Evolutionary conservation across 2,329 filamentous ascomycete species (phyloP), one percentile per base, ranked within the genome.

Genomic region (Clathrospora elynae): DNA sequence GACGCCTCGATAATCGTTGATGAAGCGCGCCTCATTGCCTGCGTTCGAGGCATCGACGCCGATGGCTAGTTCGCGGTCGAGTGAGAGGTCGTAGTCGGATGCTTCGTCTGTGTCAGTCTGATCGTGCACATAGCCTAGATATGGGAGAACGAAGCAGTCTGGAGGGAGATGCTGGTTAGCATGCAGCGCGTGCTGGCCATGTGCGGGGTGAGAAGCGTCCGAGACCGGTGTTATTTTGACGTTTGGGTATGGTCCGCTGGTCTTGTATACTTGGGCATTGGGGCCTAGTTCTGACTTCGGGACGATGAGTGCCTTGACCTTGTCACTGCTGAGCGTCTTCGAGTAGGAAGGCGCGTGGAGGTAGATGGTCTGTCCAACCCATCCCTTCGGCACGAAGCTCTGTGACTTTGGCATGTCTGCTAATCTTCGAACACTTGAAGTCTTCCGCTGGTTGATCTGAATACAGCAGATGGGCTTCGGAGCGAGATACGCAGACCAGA

Each of bases 1-100:
- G 6, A 80, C 67, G 12, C 77, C 75, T 41, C 77, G 71, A 57
- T 79, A 80, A 57, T 80, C 78, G 49, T 80, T 80, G 46, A 77
- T 72, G 51, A 77, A 79, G 29, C 78, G 67, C 4, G 74, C 72
- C 52, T 80, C 77, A 50, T 80, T 80, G 18, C 77, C 78, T 49
- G 71, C 71, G 2, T 57, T 62, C 1, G 71, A 70, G 3, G 75
- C 77, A 53, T 80, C 78, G 7, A 79, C 71, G 12, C 73, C 72
- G 8, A 80, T 58, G 8, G 68, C 74, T 5, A 74, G 53, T 3
- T 79, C 75, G 14, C 75, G 69, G 57, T 79, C 76, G 10, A 80
- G 64, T 14, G 68, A 74, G 4, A 80, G 65, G 51, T 80, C 78
- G 59, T 80, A 80, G 57, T 78, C 71, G 12, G 73, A 77, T 3